Base-by-base conservation (phyloP, 768 basidiomycete genomes). In the Podaxis sp. region DNA sequence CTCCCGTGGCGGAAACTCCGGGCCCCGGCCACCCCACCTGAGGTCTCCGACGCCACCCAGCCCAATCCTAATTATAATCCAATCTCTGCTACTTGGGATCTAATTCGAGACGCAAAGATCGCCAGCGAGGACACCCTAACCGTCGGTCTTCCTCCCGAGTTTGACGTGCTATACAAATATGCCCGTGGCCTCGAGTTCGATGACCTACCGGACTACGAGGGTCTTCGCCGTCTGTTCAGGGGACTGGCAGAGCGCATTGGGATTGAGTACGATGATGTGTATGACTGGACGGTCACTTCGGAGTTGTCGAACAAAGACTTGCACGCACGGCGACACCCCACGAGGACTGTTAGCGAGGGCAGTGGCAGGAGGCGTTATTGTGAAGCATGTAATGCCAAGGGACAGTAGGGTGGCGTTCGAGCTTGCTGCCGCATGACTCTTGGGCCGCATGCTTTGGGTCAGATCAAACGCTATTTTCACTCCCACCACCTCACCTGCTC, bases 151-250 rank as follows among this genome's bases (percentile, higher is more conserved):
- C 91, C 90, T 13, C 80, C 85, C 51, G 91, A 94, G 73, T 91
- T 93, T 61, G 89, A 88, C 63, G 83, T 91, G 57, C 81, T 93
- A 65, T 89, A 88, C 72, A 81, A 82, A 48, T 95, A 95, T 74
- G 86, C 89, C 21, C 84, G 93, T 48, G 86, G 85, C 1, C 84
- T 95, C 37, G 88, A 88, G 64, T 95, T 94, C 66, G 91, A 91
- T 67, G 93, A 95, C 75, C 79, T 91, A 42, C 93, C 93, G 9
- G 93, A 95, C 72, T 95, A 95, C 67, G 88, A 86, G 47, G 92
- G 92, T 27, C 76, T 94, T 23, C 81, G 92, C 46, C 82, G 81
- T 48, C 80, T 93, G 48, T 91, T 94, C 71, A 79, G 81, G 14
- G 82, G 80, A 3, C 68, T 88, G 10, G 86, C 82, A 0, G 77